Percentiles rank a stretch among this genome's conserved stretches.
These are phyloP conservation scores for Mucor lusitanicus DNA, from an alignment of 371 early-diverging fungal species.

Conservation along the genomic window DNA sequence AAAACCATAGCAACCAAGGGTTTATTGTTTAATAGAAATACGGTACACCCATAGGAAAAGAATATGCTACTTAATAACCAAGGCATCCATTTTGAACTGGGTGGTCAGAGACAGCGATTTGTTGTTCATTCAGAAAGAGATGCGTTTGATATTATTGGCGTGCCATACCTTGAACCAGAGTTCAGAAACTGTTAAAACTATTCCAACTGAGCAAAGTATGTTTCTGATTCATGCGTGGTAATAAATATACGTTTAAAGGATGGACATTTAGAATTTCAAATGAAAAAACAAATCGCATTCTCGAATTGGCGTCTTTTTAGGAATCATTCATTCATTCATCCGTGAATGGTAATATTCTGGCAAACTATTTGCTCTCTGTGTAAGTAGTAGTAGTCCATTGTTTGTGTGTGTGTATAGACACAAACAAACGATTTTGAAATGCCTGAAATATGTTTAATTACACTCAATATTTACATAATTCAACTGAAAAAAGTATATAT, in stretches of 20 bases:
- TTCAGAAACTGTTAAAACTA: slow-evolving; percentile 52
- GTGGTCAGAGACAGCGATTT: slow-evolving; percentile 15
- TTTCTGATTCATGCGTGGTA: no score
- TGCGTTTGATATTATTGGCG: slow-evolving; percentile 34
- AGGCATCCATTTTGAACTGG: slow-evolving; percentile 26
- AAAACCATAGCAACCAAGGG: not conserved
- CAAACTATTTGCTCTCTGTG: no score
- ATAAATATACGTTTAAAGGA: no score
- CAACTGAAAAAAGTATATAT: not conserved
- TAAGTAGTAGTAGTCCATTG: not conserved
- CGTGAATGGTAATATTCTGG: no score
- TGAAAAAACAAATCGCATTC: no score
- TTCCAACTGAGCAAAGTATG: no score
- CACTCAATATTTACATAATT: slow-evolving; percentile 1
- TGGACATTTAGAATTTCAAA: no score
- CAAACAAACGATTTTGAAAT: not conserved
- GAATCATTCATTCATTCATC: no score
- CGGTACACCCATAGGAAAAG: slow-evolving; percentile 17
- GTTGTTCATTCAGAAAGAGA: slow-evolving; percentile 33
- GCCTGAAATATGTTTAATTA: not conserved
- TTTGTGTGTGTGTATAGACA: not conserved
- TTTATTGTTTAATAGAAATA: not conserved
- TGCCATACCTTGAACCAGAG: slow-evolving; percentile 47
- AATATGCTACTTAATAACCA: slow-evolving; percentile 34
- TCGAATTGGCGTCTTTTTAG: no score